Evolutionary conservation across 331 rosid genomes (phyloP).

Genomic region (Acacia pycnantha): DNA sequence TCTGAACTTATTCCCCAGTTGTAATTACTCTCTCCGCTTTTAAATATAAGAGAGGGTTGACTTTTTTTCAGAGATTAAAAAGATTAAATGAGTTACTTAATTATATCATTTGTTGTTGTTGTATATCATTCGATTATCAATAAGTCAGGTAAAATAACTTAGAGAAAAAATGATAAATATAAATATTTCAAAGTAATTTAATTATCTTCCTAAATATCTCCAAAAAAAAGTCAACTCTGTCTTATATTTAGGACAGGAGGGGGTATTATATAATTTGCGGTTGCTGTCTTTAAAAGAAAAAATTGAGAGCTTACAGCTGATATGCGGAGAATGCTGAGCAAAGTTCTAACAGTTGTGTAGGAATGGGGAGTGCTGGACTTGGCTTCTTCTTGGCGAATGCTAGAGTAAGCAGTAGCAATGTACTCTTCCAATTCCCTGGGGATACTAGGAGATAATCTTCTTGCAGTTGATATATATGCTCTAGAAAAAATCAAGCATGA

Average conservation of each 20-base stretch:
- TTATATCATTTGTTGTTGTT: too few relatives aligned
- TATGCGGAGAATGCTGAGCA: constrained; percentile 96
- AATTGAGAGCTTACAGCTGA: constrained; percentile 66
- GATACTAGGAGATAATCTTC: constrained; percentile 82
- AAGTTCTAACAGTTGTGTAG: constrained; percentile 92
- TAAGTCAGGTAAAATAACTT: too few relatives aligned
- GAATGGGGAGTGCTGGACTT: constrained; percentile 87
- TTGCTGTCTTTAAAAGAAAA: constrained; percentile 7
- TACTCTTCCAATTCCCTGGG: constrained; percentile 90
- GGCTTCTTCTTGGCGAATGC: constrained; percentile 95
- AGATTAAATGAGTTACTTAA: too few relatives aligned
- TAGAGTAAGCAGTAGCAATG: constrained; percentile 85
- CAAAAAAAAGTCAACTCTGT: too few relatives aligned
- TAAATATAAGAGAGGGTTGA: too few relatives aligned
- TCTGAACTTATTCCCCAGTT: neutral
- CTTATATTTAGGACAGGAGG: too few relatives aligned
- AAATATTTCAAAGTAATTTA: too few relatives aligned
- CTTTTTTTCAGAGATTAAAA: too few relatives aligned
- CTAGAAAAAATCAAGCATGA: constrained; percentile 39
- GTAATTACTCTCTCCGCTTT: neutral
- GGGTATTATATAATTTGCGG: neutral
- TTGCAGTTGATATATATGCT: constrained; percentile 89
- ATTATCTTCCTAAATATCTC: too few relatives aligned
- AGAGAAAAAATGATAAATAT: too few relatives aligned
- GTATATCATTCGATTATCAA: too few relatives aligned